These are phyloP conservation scores for Pythium sukuiense DNA, from an alignment of 352 stramenopile species.

Conservation along the genomic window DNA sequence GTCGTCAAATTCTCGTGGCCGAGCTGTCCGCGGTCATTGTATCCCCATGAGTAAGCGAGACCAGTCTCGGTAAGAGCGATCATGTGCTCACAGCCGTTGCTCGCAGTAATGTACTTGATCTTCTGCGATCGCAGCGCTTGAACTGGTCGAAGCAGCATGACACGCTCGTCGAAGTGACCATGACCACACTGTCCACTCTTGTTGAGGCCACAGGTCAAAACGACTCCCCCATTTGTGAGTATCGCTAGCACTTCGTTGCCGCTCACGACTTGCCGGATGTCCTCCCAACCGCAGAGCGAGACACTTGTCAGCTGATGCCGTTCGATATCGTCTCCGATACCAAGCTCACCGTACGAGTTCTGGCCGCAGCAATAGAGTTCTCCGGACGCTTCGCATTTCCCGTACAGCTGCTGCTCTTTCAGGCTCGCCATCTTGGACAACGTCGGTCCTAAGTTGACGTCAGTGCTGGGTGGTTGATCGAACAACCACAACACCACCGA, in stretches of 20 bases:
- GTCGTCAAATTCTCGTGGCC: conserved; percentile 83
- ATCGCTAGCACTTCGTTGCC: conserved; percentile 83
- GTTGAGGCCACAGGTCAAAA: conserved; percentile 84
- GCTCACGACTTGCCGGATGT: conserved; percentile 82
- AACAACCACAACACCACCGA: conserved; percentile 72
- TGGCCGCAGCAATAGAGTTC: conserved; percentile 88
- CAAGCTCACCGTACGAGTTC: conserved; percentile 88
- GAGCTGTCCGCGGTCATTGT: conserved; percentile 86
- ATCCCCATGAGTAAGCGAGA: conserved; percentile 85
- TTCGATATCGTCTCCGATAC: conserved; percentile 84
- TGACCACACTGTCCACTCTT: conserved; percentile 89
- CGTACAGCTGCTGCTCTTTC: conserved; percentile 87
- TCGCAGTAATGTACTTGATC: conserved; percentile 82
- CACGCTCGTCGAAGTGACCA: conserved; percentile 83
- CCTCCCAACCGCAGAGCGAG: conserved; percentile 75
- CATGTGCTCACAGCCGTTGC: conserved; percentile 89
- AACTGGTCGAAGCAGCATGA: conserved; percentile 81
- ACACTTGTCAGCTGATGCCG: conserved; percentile 78
- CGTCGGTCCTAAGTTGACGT: conserved; percentile 53
- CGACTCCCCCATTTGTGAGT: conserved; percentile 78
- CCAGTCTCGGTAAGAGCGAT: conserved; percentile 82
- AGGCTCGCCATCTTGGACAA: conserved; percentile 70
- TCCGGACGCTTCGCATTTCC: conserved; percentile 79
- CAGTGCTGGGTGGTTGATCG: conserved; percentile 43
- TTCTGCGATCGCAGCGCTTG: conserved; percentile 74